Evolutionary conservation across 2,329 filamentous ascomycete genomes (phyloP).

Genomic region (Hypoxylon sp.): DNA sequence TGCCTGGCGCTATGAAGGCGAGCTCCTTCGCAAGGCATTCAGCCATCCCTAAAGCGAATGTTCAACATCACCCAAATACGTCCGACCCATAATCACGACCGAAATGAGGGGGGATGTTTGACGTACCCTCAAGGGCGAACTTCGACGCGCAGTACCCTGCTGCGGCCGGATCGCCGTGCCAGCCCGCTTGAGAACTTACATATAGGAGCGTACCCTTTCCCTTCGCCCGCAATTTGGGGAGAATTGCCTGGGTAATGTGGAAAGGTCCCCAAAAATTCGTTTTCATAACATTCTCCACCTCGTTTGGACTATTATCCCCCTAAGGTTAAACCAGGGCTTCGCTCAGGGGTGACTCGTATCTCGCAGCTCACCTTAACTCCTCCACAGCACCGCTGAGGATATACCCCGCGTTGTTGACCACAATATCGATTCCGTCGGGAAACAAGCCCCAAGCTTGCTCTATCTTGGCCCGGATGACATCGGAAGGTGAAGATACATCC

Average conservation of each 20-base stretch:
- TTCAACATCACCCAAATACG: not conserved
- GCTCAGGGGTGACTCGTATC: not conserved
- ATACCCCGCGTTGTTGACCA: conserved; percentile 60
- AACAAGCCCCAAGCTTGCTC: conserved; percentile 43
- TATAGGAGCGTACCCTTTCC: conserved; percentile 54
- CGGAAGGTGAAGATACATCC: conserved; percentile 47
- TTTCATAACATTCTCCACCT: conserved; percentile 50
- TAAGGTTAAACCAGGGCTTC: conserved; percentile 15
- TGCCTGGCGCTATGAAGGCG: conserved; percentile 50
- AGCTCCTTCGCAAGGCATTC: conserved; percentile 55
- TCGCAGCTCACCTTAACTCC: conserved; percentile 46
- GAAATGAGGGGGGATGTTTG: not conserved
- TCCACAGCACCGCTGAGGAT: conserved; percentile 51
- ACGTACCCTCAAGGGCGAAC: conserved; percentile 47
- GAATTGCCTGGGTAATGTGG: conserved; percentile 55
- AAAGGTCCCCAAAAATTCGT: conserved; percentile 59
- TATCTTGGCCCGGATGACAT: conserved; percentile 42
- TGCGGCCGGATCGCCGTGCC: conserved; percentile 54
- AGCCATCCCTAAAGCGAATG: conserved; percentile 47
- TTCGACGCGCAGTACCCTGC: conserved; percentile 48
- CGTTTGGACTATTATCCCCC: conserved; percentile 42
- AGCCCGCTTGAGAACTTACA: conserved; percentile 56
- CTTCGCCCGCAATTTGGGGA: conserved; percentile 54
- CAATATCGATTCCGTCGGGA: conserved; percentile 55
- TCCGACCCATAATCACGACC: not conserved